These are phyloP conservation scores for Prunus dulcis DNA, from an alignment of 306 rosid species.

Conservation along the genomic window DNA sequence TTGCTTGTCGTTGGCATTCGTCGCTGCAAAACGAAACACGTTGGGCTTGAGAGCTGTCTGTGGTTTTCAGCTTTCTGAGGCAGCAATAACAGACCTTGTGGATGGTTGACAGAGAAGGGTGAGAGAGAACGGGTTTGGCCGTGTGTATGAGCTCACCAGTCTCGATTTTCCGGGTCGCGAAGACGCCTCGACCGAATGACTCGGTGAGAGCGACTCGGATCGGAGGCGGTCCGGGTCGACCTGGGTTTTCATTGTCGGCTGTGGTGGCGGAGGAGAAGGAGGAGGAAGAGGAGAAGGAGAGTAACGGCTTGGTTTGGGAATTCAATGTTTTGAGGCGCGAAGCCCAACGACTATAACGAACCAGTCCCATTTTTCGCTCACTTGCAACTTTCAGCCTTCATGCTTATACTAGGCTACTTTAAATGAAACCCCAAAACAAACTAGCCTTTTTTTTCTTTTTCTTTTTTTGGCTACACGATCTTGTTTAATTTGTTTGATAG, in stretches of 20 bases:
- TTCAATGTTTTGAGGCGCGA: slow-evolving; percentile 23
- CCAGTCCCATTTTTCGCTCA: slow-evolving; percentile 6
- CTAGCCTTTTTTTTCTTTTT: no score
- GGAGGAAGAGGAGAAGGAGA: slow-evolving; percentile 15
- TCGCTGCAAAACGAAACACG: slow-evolving; percentile 47
- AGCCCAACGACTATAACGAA: slow-evolving; percentile 34
- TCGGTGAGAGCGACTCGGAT: slow-evolving; percentile 65
- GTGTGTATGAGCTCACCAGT: slow-evolving; percentile 78
- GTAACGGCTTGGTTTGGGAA: slow-evolving; percentile 9
- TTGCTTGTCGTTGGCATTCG: slow-evolving; percentile 43
- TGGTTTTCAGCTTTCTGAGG: slow-evolving; percentile 40
- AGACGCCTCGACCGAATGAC: slow-evolving; percentile 75
- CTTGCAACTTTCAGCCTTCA: neutral
- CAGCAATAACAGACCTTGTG: slow-evolving; percentile 62
- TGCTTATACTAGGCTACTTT: no score
- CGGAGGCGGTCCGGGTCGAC: slow-evolving; percentile 55
- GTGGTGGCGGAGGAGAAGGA: slow-evolving; percentile 23
- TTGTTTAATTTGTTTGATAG: no score
- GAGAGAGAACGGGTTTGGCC: slow-evolving; percentile 61
- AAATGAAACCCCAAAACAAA: no score
- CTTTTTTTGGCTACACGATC: no score
- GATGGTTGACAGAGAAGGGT: slow-evolving; percentile 51
- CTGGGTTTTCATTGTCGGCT: slow-evolving; percentile 13
- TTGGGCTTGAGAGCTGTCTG: slow-evolving; percentile 6
- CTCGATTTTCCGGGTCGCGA: slow-evolving; percentile 67